Conservation (phyloP, 1,139 yeast genomes). For the Candida dubliniensis region DNA sequence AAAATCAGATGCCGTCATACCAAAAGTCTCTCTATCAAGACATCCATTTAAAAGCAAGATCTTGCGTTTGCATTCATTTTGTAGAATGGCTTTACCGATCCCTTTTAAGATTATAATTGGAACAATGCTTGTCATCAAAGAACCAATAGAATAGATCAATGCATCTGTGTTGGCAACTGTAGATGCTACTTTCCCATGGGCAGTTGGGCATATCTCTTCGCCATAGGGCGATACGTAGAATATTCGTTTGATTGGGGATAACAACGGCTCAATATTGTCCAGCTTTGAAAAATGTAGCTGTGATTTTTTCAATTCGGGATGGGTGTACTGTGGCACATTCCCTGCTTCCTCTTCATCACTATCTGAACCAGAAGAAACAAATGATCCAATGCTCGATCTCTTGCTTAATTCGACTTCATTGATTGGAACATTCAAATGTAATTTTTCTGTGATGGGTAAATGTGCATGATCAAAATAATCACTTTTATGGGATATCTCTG, state of each 20-base stretch:
- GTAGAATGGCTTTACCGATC: slow-evolving; percentile 59
- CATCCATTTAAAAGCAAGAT: slow-evolving; percentile 69
- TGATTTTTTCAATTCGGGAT: slow-evolving; percentile 73
- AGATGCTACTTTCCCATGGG: slow-evolving; percentile 62
- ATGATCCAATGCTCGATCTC: slow-evolving; percentile 1
- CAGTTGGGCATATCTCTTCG: slow-evolving; percentile 79
- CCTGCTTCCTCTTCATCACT: slow-evolving; percentile 47
- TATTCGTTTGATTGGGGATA: slow-evolving; percentile 73
- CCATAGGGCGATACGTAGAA: slow-evolving; percentile 88
- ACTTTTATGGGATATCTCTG: slow-evolving; percentile 12
- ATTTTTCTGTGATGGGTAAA: not conserved
- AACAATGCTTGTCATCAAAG: slow-evolving; percentile 80
- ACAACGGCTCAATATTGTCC: slow-evolving; percentile 54
- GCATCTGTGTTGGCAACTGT: slow-evolving; percentile 53
- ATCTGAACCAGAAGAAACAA: slow-evolving; percentile 2
- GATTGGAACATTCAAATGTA: slow-evolving; percentile 12
- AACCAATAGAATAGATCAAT: slow-evolving; percentile 79
- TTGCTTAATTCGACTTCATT: slow-evolving; percentile 16
- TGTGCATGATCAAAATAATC: not conserved
- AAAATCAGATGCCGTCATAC: slow-evolving; percentile 61
- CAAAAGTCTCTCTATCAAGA: slow-evolving; percentile 73
- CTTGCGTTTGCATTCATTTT: slow-evolving; percentile 41
- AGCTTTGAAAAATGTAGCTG: slow-evolving; percentile 71
- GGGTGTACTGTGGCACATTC: slow-evolving; percentile 72
- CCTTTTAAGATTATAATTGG: slow-evolving; percentile 78